phyloP scores from a whole-genome alignment of 1,139 yeast species.

The Magnusiomyces paraingens region DNA sequence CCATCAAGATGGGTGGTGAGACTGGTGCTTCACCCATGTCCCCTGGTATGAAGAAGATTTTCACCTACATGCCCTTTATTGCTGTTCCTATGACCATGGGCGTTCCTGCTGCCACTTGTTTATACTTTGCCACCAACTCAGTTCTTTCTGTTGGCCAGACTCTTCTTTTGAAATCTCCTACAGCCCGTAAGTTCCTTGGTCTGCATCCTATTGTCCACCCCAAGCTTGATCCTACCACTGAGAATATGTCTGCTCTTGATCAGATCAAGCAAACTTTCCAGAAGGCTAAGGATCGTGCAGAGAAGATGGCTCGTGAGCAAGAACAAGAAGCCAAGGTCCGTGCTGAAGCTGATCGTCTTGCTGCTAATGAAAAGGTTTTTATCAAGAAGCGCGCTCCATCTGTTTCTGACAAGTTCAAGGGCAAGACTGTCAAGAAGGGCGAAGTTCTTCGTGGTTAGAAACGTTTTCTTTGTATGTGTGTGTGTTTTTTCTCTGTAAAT shows the following conservation, averaged over 20 bases:
- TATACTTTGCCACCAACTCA: conserved; percentile 81
- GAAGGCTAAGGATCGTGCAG: conserved; percentile 48
- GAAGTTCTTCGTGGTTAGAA: conserved; percentile 16
- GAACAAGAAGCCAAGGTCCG: conserved; percentile 28
- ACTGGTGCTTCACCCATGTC: conserved; percentile 72
- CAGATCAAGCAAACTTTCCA: conserved; percentile 59
- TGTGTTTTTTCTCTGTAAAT: not conserved
- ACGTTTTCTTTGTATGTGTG: not conserved
- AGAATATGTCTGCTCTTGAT: conserved; percentile 39
- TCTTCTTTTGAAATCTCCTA: conserved; percentile 49
- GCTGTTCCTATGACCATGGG: conserved; percentile 84
- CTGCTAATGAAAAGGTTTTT: conserved; percentile 15
- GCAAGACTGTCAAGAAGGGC: conserved; percentile 20
- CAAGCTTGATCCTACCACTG: conserved; percentile 35
- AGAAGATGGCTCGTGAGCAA: conserved; percentile 33
- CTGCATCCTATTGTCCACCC: conserved; percentile 58
- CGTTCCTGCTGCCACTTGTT: conserved; percentile 75
- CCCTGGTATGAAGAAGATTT: conserved; percentile 63
- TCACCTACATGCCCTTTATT: conserved; percentile 68
- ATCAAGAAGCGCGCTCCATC: conserved; percentile 13
- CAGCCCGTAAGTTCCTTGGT: conserved; percentile 52
- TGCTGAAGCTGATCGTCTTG: conserved; percentile 22
- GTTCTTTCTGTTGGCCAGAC: conserved; percentile 69
- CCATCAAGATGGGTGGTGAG: conserved; percentile 84
- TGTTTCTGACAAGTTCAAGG: conserved; percentile 14